These are phyloP conservation scores for Sphenostylis stenocarpa DNA, from an alignment of 306 rosid genomes.

Conservation along the genomic window DNA sequence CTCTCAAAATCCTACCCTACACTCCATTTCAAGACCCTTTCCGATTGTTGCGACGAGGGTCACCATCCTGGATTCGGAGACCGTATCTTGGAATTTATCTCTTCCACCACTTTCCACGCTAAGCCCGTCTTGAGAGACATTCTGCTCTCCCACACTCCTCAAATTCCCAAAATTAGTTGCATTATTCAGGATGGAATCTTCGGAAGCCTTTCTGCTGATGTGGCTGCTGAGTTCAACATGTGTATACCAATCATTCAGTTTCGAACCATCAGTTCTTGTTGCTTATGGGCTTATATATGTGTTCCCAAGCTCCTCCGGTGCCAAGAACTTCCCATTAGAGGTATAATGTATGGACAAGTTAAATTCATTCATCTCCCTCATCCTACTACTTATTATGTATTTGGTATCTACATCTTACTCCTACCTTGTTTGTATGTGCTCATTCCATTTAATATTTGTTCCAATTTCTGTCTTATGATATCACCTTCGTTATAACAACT, in stretches of 20 bases:
- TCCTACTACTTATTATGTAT: too few relatives aligned
- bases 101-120: not conserved
- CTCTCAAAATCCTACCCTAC: constrained; percentile 31
- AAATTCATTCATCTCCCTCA: not conserved
- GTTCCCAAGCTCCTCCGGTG: constrained; percentile 34
- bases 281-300: constrained; percentile 46
- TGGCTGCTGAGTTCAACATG: not conserved
- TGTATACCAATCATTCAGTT: constrained; percentile 42
- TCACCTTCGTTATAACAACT: too few relatives aligned
- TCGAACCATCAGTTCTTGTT: constrained; percentile 42
- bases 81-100: not conserved
- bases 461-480: too few relatives aligned
- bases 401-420: too few relatives aligned
- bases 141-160: not conserved
- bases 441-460: too few relatives aligned
- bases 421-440: too few relatives aligned
- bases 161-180: constrained; percentile 31
- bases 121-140: constrained; percentile 38
- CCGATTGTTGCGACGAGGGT: constrained; percentile 31
- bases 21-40: constrained; percentile 44
- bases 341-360: not conserved
- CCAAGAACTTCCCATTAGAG: constrained; percentile 54
- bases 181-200: constrained; percentile 47
- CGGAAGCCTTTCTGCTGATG: constrained; percentile 31
- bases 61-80: constrained; percentile 35